Evolutionary conservation across 306 rosid genomes (phyloP), one percentile per base, ranked within the genome.

Genomic region (Comarum palustre): DNA sequence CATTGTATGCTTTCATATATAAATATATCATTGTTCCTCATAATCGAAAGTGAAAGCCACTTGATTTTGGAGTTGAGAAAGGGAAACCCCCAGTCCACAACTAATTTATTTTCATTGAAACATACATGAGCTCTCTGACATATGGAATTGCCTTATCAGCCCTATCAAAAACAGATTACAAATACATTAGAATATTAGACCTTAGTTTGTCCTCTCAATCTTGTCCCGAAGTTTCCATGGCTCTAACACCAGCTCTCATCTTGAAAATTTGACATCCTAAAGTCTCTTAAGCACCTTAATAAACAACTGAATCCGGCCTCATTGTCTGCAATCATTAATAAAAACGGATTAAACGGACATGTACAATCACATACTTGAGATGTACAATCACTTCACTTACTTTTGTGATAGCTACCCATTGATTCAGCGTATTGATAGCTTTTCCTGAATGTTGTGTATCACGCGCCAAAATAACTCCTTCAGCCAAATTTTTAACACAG

Each of bases 391-490:
- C 90, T 85, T 55, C 43, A 84, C 90, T 85, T 45, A 84, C 97
- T 72, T 86, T 86, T 79, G 95, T 89, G 61, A 91, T 31, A 45
- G 84, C 71, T 52, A 83, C 87, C 89, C 90, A 89, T 61, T 51
- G 75, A 76, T 84, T 73, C 55, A 94, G 99, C 4, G 91, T 94
- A 85, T 83, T 75, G 13, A 87, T 78, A 71, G 97, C 90, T 79
- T 86, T 89, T 68, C 99, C 99, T 0, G 99, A 88, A 63, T 61
- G 74, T 43, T 91, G 99, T 9, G 90, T 83, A 79, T 91, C 83
- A 2, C 90, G 93, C 15, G 96, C 97, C 82, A 94, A 25, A 19
- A 78, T 42, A 39, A 94, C 83, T 50, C 97, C 99, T 80, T 91
- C 91, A 15, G 82, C 79, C 66, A 89, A 80, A 85, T 80, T 82